phyloP scores from a whole-genome alignment of 1,284 basidiomycete genomes.

The Cutaneotrichosporon arboriforme region DNA sequence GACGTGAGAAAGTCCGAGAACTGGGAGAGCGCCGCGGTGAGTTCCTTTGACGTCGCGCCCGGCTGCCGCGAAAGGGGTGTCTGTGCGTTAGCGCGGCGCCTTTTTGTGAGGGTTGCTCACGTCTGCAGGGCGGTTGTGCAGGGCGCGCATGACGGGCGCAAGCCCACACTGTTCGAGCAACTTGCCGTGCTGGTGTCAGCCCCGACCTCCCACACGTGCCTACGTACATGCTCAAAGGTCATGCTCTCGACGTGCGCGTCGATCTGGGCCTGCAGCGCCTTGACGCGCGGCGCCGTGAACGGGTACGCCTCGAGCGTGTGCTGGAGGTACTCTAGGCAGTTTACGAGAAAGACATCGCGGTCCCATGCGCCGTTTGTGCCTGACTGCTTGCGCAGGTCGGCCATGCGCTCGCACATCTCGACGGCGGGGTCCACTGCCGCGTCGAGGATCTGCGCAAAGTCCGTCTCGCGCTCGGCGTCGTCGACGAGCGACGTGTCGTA shows the following conservation, averaged over 20 bases:
- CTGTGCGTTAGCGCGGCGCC: slow-evolving; percentile 49
- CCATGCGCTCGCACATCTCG: slow-evolving; percentile 64
- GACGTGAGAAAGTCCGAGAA: slow-evolving; percentile 50
- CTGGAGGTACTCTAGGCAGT: slow-evolving; percentile 75
- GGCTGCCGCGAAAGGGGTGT: slow-evolving; percentile 53
- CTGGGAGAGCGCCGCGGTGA: slow-evolving; percentile 37
- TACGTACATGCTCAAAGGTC: slow-evolving; percentile 72
- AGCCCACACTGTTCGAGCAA: slow-evolving; percentile 71
- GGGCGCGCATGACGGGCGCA: slow-evolving; percentile 57
- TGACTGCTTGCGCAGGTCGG: slow-evolving; percentile 53
- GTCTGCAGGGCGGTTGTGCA: slow-evolving; percentile 55
- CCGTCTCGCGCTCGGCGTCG: slow-evolving; percentile 46
- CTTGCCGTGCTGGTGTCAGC: slow-evolving; percentile 58
- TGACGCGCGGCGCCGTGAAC: slow-evolving; percentile 64
- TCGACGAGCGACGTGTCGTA: slow-evolving; percentile 73
- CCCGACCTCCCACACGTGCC: background rate
- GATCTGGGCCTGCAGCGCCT: slow-evolving; percentile 58
- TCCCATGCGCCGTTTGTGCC: slow-evolving; percentile 60
- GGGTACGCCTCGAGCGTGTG: slow-evolving; percentile 64
- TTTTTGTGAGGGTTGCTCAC: slow-evolving; percentile 50
- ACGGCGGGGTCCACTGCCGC: slow-evolving; percentile 76
- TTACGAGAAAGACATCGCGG: slow-evolving; percentile 70
- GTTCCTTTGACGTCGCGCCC: slow-evolving; percentile 39
- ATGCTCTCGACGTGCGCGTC: slow-evolving; percentile 61
- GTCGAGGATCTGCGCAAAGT: slow-evolving; percentile 68